Base-by-base conservation (phyloP, 176 grass and related monocot species). In the Typha latifolia region DNA sequence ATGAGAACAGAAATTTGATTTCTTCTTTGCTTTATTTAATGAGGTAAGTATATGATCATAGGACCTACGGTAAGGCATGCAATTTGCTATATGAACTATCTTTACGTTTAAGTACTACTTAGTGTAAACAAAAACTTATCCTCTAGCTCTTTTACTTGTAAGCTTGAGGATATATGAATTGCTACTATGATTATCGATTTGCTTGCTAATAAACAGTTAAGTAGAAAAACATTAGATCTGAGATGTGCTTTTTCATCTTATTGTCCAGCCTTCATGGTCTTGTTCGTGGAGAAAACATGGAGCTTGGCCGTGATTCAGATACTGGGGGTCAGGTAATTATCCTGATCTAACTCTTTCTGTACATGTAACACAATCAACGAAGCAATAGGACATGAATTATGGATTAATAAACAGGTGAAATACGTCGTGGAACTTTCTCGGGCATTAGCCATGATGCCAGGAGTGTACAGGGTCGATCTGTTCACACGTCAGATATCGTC, bases 261-360 rank as follows among this genome's bases (percentile, higher is more conserved):
- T 80, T 74, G 22, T 62, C 21, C 75, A 95, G 90, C 74, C 81
- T 95, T 76, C 90, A 95, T 79, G 90, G 90, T 71, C 84, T 95
- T 49, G 79, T 95, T 76, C 83, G 86, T 3, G 90, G 90, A 12
- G 90, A 95, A 64, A 90, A 95, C 72, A 95, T 95, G 90, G 90
- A 95, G 72, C 83, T 95, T 64, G 90, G 83, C 12, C 65, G 83
- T 32, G 90, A 95, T 79, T 95, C 90, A 55, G 90, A 95, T 72
- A 95, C 90, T 10, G 90, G 86, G 4, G 90, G 86, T 66, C 90
- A 95, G 86, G 90, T 95, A 75, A 53, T 64, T 64, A 2, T 65
- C 56, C 12, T 0, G 12, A 49, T n/a, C 48, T 49, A 3, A 24
- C 68, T 0, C 49, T 75, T 73, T 89, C 32, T 21, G 67, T 23